Base-by-base conservation (phyloP, 352 stramenopile genomes). In the Phytopythium litorale region DNA sequence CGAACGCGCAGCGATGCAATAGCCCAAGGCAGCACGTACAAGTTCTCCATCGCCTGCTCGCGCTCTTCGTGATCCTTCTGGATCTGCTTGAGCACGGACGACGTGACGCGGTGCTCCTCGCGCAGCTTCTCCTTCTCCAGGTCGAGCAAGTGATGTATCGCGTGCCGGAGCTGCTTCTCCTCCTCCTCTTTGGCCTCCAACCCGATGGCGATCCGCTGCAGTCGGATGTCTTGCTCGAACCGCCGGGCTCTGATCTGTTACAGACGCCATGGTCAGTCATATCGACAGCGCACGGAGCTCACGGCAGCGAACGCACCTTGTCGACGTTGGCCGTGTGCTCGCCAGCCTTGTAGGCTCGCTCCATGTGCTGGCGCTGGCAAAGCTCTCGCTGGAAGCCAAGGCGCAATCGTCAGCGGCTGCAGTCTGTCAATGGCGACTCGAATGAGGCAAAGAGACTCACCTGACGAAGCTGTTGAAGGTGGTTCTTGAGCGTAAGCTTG, bases 281-380 rank as follows among this genome's bases (percentile, higher is more conserved):
- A 16, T 8, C 9, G 6, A 38, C 25, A 48, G 25, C n/a, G 11
- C 15, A 11, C 7, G 42, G 7, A 11, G 40, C 53, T 55, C 5
- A 40, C 21, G n/a, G 15, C 56, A 42, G 0, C 7, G 12, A 7
- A 43, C 19, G 4, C n/a, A 78, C 75, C 52, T 78, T 79, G 58
- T 91, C 82, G 8, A 89, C 80, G 46, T 79, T 88, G 23, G 78
- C 77, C 38, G 72, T 69, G 63, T 92, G 83, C 55, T 89, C 73
- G 4, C 75, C 75, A 1, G 83, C 73, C 62, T 81, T 79, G 64
- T 79, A 89, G 32, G 78, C 76, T 18, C 83, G 73, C 61, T 83
- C 79, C 35, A 92, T 67, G 56, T 87, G 77, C 48, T 86, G 67
- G 9, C 81, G 71, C 55, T 89, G 78, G 18, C 77, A 83, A 54